Evolutionary conservation across 148 eudicot genomes (phyloP).

Genomic region (Rhododendron kiyosumense): DNA sequence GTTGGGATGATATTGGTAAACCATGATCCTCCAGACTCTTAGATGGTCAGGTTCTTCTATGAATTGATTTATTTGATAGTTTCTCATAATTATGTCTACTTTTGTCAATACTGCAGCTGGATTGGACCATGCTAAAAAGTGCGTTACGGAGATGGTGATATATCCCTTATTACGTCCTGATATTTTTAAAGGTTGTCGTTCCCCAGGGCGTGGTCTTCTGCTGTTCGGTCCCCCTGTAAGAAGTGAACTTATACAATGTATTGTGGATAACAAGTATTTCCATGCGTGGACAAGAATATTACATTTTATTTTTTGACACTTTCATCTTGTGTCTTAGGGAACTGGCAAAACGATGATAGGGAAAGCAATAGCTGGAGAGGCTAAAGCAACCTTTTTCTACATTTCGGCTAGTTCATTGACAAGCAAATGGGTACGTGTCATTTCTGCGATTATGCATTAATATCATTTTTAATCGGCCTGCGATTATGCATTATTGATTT

Average conservation of each 20-base stretch:
- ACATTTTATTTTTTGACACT: background rate
- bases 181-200: conserved; percentile 96
- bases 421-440: conserved; percentile 86
- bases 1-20: conserved; percentile 97
- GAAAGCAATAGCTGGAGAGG: conserved; percentile 98
- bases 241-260: conserved; percentile 7
- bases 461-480: no score
- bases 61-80: background rate
- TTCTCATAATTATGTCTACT: conserved; percentile 7
- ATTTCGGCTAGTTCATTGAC: conserved; percentile 96
- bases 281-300: background rate
- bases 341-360: conserved; percentile 98
- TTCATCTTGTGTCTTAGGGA: conserved; percentile 46
- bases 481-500: background rate
- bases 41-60: background rate
- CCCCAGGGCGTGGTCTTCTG: conserved; percentile 99
- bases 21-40: background rate
- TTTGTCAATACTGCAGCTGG: conserved; percentile 57
- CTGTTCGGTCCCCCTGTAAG: conserved; percentile 98
- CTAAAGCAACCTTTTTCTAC: conserved; percentile 92
- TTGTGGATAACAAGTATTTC: background rate
- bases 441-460: background rate
- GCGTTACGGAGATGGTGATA: conserved; percentile 98
- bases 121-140: conserved; percentile 94
- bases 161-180: conserved; percentile 98